Base-by-base conservation (phyloP, 2,329 filamentous ascomycete genomes). In the Cercospora citrullina region DNA sequence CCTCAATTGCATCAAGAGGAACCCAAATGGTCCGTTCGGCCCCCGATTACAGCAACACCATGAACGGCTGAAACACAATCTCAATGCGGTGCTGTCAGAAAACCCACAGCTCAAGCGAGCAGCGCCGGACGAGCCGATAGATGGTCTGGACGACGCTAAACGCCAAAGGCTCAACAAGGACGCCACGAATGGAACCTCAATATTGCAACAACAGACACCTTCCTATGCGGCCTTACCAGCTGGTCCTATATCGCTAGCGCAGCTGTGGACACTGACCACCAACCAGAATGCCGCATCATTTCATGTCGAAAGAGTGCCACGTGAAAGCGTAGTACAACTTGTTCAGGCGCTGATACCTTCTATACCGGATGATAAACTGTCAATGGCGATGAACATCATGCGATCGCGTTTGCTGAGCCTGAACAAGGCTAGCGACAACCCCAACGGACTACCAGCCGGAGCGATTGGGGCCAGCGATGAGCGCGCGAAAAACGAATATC, bases 41-140 rank as follows among this genome's bases (percentile, higher is more conserved):
- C 86, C 86, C 0, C 90, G 92, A 69, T 95, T 99, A 78, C 92
- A 97, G 74, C 91, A 95, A 76, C 90, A 96, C 75, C 84, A 97
- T 18, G 93, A 97, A 74, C 88, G 92, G 60, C 86, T 96, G 70
- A 89, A 92, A 82, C 91, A 93, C 71, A 89, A 88, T 64, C 89
- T 92, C 64, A 84, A 88, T 9, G 93, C 97, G 72, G 85, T 92
- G 10, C 89, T 95, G 64, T 92, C 97, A 65, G 93, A 96, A 63
- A 84, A 86, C 62, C 89, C 91, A 66, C 71, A 73, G 28, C 69
- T 74, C 62, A 99, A 99, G 80, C 88, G 95, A 68, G 87, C 88
- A 4, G 84, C 90, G 45, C 88, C 90, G 4, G 85, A 83, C 51
- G 91, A 94, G 74, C 89, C 91, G 26, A 88, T 86, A 16, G 89